Percentiles rank a stretch among this genome's conserved stretches.
Evolutionary conservation across 2,329 filamentous ascomycete species (phyloP).

Genomic region (Stylonectria norvegica): DNA sequence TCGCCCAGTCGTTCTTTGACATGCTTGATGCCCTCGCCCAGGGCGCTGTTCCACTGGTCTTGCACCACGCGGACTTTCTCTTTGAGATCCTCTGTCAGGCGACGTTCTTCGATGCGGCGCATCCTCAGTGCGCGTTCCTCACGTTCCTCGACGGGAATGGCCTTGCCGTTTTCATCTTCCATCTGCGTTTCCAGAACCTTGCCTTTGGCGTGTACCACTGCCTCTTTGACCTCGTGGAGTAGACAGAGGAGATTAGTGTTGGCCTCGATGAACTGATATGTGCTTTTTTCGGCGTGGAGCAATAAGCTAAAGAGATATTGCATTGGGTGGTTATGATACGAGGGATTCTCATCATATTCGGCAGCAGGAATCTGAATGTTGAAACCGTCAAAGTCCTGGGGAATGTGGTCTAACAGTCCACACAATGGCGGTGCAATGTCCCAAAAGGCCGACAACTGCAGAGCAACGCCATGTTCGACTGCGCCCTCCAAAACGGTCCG

Average conservation of each 20-base stretch:
- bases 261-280: conserved; percentile 94
- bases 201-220: conserved; percentile 66
- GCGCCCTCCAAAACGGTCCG: conserved; percentile 77
- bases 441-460: conserved; percentile 94
- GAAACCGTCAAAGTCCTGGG: conserved; percentile 56
- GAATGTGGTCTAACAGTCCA: conserved; percentile 76
- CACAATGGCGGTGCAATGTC: conserved; percentile 86
- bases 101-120: conserved; percentile 62
- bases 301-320: conserved; percentile 88
- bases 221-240: conserved; percentile 83
- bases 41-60: conserved; percentile 81
- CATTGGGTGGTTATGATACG: conserved; percentile 74
- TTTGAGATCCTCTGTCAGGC: conserved; percentile 81
- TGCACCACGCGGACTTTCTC: conserved; percentile 90
- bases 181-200: conserved; percentile 65
- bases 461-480: conserved; percentile 81
- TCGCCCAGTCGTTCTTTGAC: conserved; percentile 72
- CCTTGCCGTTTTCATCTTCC: conserved; percentile 35
- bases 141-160: conserved; percentile 32
- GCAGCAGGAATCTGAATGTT: conserved; percentile 71
- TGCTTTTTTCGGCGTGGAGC: conserved; percentile 84
- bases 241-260: conserved; percentile 89
- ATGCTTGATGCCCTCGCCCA: conserved; percentile 72
- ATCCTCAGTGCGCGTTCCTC: conserved; percentile 50
- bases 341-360: conserved; percentile 83